These are phyloP conservation scores for Microstegium vimineum DNA, from an alignment of 176 grass and related monocot genomes.

Conservation along the genomic window DNA sequence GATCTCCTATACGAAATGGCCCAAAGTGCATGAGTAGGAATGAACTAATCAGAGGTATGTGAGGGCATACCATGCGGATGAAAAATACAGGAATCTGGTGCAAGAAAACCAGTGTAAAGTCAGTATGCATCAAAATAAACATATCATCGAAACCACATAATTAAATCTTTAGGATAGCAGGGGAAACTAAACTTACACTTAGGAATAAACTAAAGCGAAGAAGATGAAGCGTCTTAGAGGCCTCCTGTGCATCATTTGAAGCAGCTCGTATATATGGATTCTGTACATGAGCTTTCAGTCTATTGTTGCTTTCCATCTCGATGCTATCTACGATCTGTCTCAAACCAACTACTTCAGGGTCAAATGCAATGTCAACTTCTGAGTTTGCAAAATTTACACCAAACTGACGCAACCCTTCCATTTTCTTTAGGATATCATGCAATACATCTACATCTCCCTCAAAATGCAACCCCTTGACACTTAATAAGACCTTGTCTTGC, in stretches of 20 bases:
- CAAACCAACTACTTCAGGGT: slow-evolving; percentile 75
- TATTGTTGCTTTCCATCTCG: slow-evolving; percentile 60
- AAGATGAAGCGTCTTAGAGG: slow-evolving; percentile 74
- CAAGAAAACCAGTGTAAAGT: slow-evolving; percentile 34
- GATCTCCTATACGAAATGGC: slow-evolving; percentile 63
- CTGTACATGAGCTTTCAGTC: slow-evolving; percentile 54
- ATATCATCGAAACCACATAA: not conserved
- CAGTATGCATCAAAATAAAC: slow-evolving; percentile 13
- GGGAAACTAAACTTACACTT: slow-evolving; percentile 69
- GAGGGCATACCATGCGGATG: slow-evolving; percentile 79
- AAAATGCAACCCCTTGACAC: slow-evolving; percentile 43
- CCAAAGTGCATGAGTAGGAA: slow-evolving; percentile 70
- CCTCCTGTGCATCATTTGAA: slow-evolving; percentile 76
- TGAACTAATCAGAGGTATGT: slow-evolving; percentile 58
- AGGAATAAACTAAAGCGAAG: slow-evolving; percentile 71
- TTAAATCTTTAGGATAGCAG: slow-evolving; percentile 25
- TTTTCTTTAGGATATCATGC: slow-evolving; percentile 51
- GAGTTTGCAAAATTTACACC: slow-evolving; percentile 50
- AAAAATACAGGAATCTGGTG: slow-evolving; percentile 92
- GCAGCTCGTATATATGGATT: slow-evolving; percentile 64
- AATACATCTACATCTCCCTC: slow-evolving; percentile 55
- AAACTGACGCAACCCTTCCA: slow-evolving; percentile 62
- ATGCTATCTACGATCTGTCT: slow-evolving; percentile 77
- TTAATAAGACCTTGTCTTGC: slow-evolving; percentile 68
- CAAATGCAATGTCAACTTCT: slow-evolving; percentile 77